phyloP scores from a whole-genome alignment of 2,329 filamentous ascomycete species.

The Pseudopyricularia cyperi region DNA sequence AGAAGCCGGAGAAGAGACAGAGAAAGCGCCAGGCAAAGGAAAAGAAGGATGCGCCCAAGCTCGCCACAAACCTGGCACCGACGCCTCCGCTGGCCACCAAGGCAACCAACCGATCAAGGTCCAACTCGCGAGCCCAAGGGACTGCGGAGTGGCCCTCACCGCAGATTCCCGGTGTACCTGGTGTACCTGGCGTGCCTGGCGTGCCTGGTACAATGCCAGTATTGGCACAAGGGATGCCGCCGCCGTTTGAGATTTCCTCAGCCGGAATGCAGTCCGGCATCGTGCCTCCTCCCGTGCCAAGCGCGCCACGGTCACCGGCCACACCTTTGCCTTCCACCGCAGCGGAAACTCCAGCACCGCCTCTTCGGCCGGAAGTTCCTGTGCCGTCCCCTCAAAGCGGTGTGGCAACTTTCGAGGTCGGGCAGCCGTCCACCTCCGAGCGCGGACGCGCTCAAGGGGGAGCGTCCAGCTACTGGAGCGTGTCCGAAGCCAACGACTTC shows the following conservation, averaged over 20 bases:
- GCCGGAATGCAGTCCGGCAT: constrained; percentile 29
- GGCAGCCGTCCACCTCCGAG: constrained; percentile 17
- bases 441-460: constrained; percentile 37
- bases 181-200: neutral
- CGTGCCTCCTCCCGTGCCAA: constrained; percentile 13
- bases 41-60: constrained; percentile 23
- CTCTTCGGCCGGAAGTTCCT: constrained; percentile 40
- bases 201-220: constrained; percentile 23
- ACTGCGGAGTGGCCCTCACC: neutral
- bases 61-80: constrained; percentile 31
- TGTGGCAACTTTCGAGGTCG: constrained; percentile 35
- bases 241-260: constrained; percentile 29
- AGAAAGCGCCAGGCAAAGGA: constrained; percentile 27
- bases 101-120: constrained; percentile 38
- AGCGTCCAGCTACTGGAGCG: constrained; percentile 78
- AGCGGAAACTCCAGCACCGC: constrained; percentile 42
- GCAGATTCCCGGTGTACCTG: constrained; percentile 15
- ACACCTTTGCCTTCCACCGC: constrained; percentile 21
- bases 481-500: constrained; percentile 69
- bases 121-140: constrained; percentile 33
- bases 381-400: constrained; percentile 32
- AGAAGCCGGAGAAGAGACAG: constrained; percentile 30
- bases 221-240: constrained; percentile 15
- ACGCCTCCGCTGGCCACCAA: constrained; percentile 22
- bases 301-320: constrained; percentile 12